Percentiles rank a stretch among this genome's conserved stretches.
Evolutionary conservation across 116 monocot genomes (phyloP).

Genomic region (Trichopus zeylanicus): DNA sequence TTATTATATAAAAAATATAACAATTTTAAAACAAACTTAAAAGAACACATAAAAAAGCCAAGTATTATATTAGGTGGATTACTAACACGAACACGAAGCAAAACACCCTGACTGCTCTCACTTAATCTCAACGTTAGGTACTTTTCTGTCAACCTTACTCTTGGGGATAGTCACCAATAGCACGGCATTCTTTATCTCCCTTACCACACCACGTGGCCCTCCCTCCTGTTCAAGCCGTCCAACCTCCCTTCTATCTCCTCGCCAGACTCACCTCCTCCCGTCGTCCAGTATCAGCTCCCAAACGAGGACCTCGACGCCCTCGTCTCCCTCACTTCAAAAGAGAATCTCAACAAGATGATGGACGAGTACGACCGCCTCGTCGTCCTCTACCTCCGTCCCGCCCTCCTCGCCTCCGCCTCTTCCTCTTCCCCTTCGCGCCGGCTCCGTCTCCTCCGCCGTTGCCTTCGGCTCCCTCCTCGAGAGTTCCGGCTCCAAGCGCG

Average conservation of each 20-base stretch:
- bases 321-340: slow-evolving; percentile 52
- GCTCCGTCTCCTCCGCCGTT: neutral
- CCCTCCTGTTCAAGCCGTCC: slow-evolving; percentile 44
- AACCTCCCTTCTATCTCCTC: slow-evolving; percentile 17
- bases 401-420: slow-evolving; percentile 50
- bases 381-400: too few relatives aligned
- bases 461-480: slow-evolving; percentile 29
- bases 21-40: neutral
- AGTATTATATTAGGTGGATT: too few relatives aligned
- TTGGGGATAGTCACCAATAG: slow-evolving; percentile 60
- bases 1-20: too few relatives aligned
- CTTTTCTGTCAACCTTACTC: slow-evolving; percentile 39
- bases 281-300: slow-evolving; percentile 66
- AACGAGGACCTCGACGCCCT: slow-evolving; percentile 66
- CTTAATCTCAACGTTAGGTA: slow-evolving; percentile 55
- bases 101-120: slow-evolving; percentile 20
- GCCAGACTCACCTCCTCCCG: slow-evolving; percentile 1
- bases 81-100: too few relatives aligned
- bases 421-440: slow-evolving; percentile 36
- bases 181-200: slow-evolving; percentile 82
- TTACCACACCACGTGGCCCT: too few relatives aligned
- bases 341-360: slow-evolving; percentile 66
- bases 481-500: slow-evolving; percentile 10
- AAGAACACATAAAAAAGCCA: too few relatives aligned
- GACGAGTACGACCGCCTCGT: too few relatives aligned